Conservation (phyloP, 257 asterid species). For the Lycium barbarum region DNA sequence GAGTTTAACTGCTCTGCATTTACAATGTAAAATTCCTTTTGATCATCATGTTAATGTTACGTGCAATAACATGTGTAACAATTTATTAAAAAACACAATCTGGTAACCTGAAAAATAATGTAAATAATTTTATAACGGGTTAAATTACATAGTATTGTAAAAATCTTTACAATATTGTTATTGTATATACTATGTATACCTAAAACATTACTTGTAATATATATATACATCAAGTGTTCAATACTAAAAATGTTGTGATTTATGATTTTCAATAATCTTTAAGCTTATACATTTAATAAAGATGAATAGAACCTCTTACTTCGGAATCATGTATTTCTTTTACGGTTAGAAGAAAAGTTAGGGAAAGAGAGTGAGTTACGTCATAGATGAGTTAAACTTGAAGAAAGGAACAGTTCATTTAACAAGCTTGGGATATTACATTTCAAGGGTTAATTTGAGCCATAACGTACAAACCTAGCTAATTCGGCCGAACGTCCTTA, state of each 20-base stretch:
- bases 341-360: no score
- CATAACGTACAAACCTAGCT: conserved; percentile 48
- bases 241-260: background rate
- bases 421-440: conserved; percentile 56
- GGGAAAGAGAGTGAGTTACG: no score
- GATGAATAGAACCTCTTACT: background rate
- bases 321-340: background rate
- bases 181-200: background rate
- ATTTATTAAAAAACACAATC: background rate
- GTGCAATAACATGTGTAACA: background rate
- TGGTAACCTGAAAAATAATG: background rate
- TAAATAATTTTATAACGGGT: background rate
- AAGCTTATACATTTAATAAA: background rate
- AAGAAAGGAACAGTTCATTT: conserved; percentile 55
- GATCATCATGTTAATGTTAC: background rate
- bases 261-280: background rate
- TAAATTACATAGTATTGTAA: background rate
- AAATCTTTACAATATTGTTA: no score
- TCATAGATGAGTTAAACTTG: conserved; percentile 31
- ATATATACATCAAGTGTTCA: background rate
- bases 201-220: background rate
- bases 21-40: background rate
- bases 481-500: conserved; percentile 44
- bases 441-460: conserved; percentile 51
- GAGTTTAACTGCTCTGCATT: background rate